Evolutionary conservation across 106 monocot genomes (phyloP), one percentile per base, ranked within the genome.

Genomic region (Alisma plantagoaquatica): DNA sequence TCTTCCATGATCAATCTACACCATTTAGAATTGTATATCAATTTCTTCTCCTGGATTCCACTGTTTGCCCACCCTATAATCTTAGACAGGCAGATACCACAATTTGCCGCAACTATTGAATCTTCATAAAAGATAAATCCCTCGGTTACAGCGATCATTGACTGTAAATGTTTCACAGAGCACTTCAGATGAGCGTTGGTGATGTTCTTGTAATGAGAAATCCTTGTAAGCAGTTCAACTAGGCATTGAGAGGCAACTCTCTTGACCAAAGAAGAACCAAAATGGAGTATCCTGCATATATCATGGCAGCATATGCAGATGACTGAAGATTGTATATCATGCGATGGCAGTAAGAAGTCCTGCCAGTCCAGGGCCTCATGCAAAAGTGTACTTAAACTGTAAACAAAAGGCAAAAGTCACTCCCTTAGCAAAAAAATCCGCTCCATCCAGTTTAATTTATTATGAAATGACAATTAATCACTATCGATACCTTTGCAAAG

Each of bases 231-330:
- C 57, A 89, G 31, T 30, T 82, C 89, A 53, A 74, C 7, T 16
- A 98, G 68, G 75, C 89, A 89, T 24, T 85, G 61, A 18, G 96
- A 98, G 38, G 89, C 75, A 67, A 77, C 57, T 5, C 75, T 61
- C 53, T 98, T 98, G 43, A 84, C 38, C n/a, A 41, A 18, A 63
- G 72, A 28, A 25, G 81, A 66, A 41, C 96, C 96, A 58, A 69
- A 84, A 66, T 89, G 77, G 43, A 89, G 33, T 10, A 98, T 47
- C 32, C 81, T 63, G 69, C 96, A 98, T 62, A 98, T 42, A 43
- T 98, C 81, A 70, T 81, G 73, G 53, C 81, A 84, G 24, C 56
- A 42, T 44, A 98, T 74, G 53, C 71, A 70, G 10, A 89, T 49
- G 25, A 79, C 64, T 20, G 64, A 54, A 28, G 33, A 44, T 28